Evolutionary conservation across 2,329 filamentous ascomycete genomes (phyloP).

Genomic region (Fusarium fujikuroi): DNA sequence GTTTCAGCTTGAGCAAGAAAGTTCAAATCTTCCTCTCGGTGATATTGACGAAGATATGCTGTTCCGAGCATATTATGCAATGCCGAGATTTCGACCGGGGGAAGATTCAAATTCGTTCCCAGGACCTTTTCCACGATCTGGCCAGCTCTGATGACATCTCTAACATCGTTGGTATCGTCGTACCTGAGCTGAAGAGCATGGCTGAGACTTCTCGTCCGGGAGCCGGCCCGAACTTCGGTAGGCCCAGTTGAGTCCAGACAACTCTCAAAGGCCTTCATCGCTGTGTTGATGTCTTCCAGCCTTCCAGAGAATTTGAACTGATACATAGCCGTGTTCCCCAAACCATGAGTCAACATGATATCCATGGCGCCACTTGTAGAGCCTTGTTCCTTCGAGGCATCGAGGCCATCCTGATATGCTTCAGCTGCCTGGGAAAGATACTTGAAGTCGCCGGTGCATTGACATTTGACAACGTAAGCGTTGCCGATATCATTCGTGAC

Average conservation of each 20-base stretch:
- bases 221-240: neutral
- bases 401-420: neutral
- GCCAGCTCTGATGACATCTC: neutral
- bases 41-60: neutral
- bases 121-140: neutral
- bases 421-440: neutral
- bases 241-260: neutral
- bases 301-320: neutral
- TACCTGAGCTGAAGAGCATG: neutral
- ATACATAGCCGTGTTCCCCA: neutral
- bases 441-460: neutral
- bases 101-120: neutral
- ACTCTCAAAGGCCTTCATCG: neutral
- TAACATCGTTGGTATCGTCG: neutral
- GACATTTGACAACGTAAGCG: neutral
- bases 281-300: neutral
- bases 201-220: neutral
- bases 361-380: fast-evolving
- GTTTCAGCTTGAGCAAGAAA: neutral
- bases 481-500: neutral
- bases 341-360: neutral
- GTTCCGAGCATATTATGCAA: neutral
- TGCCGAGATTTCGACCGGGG: neutral
- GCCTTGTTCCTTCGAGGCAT: neutral
- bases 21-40: neutral